Conservation (phyloP, 2,329 filamentous ascomycete species). For the Alternaria sp. region DNA sequence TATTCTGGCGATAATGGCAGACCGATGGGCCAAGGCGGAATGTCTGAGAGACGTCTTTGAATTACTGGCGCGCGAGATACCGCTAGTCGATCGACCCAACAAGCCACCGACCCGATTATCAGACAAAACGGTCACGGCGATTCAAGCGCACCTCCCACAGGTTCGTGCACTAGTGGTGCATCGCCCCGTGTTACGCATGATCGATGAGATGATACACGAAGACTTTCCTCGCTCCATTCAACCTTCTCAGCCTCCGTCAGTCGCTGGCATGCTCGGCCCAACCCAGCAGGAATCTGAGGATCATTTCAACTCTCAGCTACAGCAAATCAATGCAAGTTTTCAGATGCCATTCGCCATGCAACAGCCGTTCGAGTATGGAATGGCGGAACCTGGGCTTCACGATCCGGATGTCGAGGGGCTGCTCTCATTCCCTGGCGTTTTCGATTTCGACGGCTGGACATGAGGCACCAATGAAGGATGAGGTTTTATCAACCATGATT, state of each 20-base stretch:
- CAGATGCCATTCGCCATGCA: constrained; percentile 24
- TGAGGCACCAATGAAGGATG: neutral
- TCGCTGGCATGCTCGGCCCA: constrained; percentile 14
- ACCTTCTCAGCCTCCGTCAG: constrained; percentile 8
- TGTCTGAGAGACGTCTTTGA: constrained; percentile 50
- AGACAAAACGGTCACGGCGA: constrained; percentile 18
- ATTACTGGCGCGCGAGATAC: constrained; percentile 37
- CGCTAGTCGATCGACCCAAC: constrained; percentile 26
- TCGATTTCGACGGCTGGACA: constrained; percentile 19
- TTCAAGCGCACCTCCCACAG: constrained; percentile 20
- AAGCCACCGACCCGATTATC: constrained; percentile 24
- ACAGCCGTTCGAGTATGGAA: constrained; percentile 15
- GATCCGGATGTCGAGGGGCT: constrained; percentile 15
- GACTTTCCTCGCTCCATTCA: constrained; percentile 21
- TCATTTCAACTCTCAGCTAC: neutral
- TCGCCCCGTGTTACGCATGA: constrained; percentile 29
- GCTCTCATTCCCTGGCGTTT: constrained; percentile 26
- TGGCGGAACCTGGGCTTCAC: constrained; percentile 2
- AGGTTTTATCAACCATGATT: neutral
- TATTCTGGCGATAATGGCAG: constrained; percentile 49
- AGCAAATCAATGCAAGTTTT: constrained; percentile 11
- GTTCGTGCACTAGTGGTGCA: constrained; percentile 27
- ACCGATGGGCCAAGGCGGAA: constrained; percentile 50
- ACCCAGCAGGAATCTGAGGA: neutral
- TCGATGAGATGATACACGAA: constrained; percentile 29